phyloP scores from a whole-genome alignment of 2,329 filamentous ascomycete genomes.

The Emericellopsis atlantica region DNA sequence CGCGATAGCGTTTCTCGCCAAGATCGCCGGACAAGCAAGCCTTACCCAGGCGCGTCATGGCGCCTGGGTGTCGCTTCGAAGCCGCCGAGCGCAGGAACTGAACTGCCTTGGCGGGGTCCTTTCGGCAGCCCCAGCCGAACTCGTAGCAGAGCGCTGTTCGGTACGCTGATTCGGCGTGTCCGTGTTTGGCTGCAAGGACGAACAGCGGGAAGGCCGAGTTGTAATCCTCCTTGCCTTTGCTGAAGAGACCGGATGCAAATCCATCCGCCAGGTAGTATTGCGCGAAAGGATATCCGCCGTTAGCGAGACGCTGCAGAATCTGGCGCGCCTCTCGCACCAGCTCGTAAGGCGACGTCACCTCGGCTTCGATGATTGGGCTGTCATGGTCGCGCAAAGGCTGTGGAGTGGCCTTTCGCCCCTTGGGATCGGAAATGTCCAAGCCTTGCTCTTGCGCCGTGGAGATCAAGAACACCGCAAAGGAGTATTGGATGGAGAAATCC shows the following conservation, averaged over 20 bases:
- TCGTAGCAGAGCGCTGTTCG: conserved; percentile 91
- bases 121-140: conserved; percentile 91
- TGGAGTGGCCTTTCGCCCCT: conserved; percentile 30
- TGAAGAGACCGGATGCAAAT: conserved; percentile 87
- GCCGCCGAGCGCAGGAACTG: conserved; percentile 87
- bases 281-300: conserved; percentile 86
- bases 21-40: conserved; percentile 85
- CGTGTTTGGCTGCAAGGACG: conserved; percentile 86
- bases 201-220: conserved; percentile 89
- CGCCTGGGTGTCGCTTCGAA: conserved; percentile 88
- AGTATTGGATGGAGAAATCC: conserved; percentile 82
- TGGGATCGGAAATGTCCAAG: conserved; percentile 34
- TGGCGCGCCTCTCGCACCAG: conserved; percentile 77
- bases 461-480: conserved; percentile 90
- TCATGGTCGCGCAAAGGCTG: conserved; percentile 33
- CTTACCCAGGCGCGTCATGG: conserved; percentile 82
- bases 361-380: conserved; percentile 29
- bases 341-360: conserved; percentile 45
- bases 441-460: conserved; percentile 75
- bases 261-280: conserved; percentile 97
- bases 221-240: conserved; percentile 85
- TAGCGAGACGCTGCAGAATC: conserved; percentile 76
- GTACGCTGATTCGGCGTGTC: conserved; percentile 92
- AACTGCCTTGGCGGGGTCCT: conserved; percentile 81
- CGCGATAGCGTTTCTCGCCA: conserved; percentile 73